Conservation (phyloP, 306 rosid genomes). For the barrel medic (Medicago truncatula) region DNA sequence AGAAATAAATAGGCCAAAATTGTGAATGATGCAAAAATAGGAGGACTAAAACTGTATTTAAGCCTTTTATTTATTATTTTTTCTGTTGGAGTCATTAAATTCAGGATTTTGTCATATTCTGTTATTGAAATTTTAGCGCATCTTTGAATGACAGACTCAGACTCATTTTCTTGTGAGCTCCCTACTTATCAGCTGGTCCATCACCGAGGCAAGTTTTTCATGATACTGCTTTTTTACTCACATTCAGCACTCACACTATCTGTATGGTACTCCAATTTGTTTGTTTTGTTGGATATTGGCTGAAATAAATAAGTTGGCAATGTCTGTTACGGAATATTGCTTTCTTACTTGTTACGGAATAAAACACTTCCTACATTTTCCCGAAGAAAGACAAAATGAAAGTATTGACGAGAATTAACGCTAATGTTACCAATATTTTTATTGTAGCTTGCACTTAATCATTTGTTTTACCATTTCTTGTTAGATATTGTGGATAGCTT, state of each 20-base stretch:
- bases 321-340: not conserved
- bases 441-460: not conserved
- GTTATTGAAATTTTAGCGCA: constrained; percentile 6
- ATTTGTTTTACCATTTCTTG: not conserved
- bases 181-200: constrained; percentile 78
- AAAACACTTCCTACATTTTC: constrained; percentile 1
- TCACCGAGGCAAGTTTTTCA: constrained; percentile 77
- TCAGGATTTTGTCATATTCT: not conserved
- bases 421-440: not conserved
- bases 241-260: not conserved
- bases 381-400: not conserved
- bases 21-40: not conserved
- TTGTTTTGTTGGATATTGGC: constrained; percentile 29
- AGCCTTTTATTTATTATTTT: not conserved
- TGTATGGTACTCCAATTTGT: constrained; percentile 7
- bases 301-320: not conserved
- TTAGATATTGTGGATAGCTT: not conserved
- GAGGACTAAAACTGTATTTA: not conserved
- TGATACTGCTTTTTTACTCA: constrained; percentile 12
- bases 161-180: constrained; percentile 68
- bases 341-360: too few relatives aligned
- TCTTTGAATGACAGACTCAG: constrained; percentile 56
- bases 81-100: constrained; percentile 5
- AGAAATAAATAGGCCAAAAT: not conserved
- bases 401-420: not conserved